Percentiles rank a stretch among this genome's conserved stretches.
Conservation (phyloP, 2,329 filamentous ascomycete genomes). For the Fusarium ambrosium region DNA sequence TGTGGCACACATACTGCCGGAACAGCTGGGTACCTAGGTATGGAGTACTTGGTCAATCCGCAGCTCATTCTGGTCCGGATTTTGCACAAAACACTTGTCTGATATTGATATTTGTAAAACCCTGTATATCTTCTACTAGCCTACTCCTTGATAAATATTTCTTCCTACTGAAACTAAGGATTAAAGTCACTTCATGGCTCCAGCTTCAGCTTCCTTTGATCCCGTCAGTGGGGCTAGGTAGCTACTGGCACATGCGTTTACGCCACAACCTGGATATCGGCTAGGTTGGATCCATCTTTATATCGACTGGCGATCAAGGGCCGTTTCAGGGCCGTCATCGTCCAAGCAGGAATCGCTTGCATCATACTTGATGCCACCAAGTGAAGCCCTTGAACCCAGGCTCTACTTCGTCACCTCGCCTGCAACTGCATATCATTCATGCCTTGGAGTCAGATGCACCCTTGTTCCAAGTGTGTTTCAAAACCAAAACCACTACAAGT, state of each 20-base stretch:
- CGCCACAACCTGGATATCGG: conserved; percentile 11
- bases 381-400: background rate
- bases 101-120: background rate
- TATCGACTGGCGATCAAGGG: conserved; percentile 2
- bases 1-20: conserved; percentile 20
- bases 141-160: background rate
- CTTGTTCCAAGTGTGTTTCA: conserved; percentile 1
- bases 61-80: background rate
- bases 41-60: background rate
- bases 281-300: background rate
- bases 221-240: background rate
- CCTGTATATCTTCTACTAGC: background rate
- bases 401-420: background rate
- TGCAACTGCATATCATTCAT: background rate
- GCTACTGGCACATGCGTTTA: conserved; percentile 24
- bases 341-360: background rate
- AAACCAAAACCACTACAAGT: background rate
- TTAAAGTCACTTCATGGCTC: background rate
- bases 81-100: background rate
- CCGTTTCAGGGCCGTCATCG: conserved; percentile 3
- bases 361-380: background rate
- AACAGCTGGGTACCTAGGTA: background rate
- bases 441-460: background rate
- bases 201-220: background rate
- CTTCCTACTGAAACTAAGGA: background rate